Conservation (phyloP, 2,329 filamentous ascomycete genomes). For the Periglandula ipomoeae region DNA sequence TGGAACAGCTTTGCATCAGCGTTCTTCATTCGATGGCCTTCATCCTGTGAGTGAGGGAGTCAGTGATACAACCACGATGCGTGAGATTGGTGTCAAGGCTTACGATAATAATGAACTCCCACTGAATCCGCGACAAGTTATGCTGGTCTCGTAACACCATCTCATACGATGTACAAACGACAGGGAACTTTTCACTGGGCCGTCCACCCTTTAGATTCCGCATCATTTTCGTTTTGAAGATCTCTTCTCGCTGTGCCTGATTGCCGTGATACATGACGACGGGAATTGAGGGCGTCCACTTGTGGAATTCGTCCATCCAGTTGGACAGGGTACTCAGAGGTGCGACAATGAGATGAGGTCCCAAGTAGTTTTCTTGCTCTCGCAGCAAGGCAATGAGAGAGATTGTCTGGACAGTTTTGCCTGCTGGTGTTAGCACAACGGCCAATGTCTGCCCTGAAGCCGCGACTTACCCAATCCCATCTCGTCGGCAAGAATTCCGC, state of each 20-base stretch:
- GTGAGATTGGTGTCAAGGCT: slow-evolving; percentile 18
- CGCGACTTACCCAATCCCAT: slow-evolving; percentile 63
- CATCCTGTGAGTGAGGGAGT: slow-evolving; percentile 49
- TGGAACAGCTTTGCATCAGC: slow-evolving; percentile 87
- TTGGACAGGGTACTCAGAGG: slow-evolving; percentile 89
- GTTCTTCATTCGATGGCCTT: slow-evolving; percentile 96
- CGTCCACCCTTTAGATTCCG: slow-evolving; percentile 54
- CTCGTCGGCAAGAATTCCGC: slow-evolving; percentile 85
- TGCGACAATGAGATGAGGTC: slow-evolving; percentile 83
- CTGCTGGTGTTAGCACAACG: slow-evolving; percentile 26
- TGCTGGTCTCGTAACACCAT: slow-evolving; percentile 89
- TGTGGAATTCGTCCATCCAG: slow-evolving; percentile 89
- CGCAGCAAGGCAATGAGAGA: slow-evolving; percentile 78
- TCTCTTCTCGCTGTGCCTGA: slow-evolving; percentile 63
- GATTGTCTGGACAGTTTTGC: slow-evolving; percentile 89
- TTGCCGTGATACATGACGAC: slow-evolving; percentile 86
- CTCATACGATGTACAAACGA: slow-evolving; percentile 92
- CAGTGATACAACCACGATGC: not conserved
- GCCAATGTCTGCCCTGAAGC: too few species aligned
- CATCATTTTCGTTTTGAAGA: slow-evolving; percentile 66
- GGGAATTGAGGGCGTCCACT: slow-evolving; percentile 83
- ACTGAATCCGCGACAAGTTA: slow-evolving; percentile 72
- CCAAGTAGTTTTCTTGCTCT: slow-evolving; percentile 73
- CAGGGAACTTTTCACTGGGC: slow-evolving; percentile 63
- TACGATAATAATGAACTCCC: slow-evolving; percentile 96